Evolutionary conservation across 106 monocot genomes (phyloP).

Genomic region (Iris macrosiphon): DNA sequence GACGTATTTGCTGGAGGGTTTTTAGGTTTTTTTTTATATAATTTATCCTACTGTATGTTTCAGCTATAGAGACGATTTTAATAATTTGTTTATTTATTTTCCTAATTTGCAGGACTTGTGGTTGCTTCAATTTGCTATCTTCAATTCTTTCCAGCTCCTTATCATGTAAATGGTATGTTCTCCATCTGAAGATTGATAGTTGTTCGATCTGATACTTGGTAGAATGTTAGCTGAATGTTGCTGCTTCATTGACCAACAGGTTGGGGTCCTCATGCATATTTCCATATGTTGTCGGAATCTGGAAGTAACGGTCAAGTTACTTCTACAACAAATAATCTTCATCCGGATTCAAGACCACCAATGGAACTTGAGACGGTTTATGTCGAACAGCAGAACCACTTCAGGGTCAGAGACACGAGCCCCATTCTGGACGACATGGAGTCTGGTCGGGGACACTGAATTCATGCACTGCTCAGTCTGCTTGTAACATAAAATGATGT

Average conservation of each 20-base stretch:
- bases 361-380: constrained; percentile 13
- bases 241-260: constrained; percentile 9
- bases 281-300: constrained; percentile 18
- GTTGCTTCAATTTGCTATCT: constrained; percentile 48
- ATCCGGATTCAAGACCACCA: constrained; percentile 9
- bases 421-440: constrained; percentile 31
- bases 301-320: constrained; percentile 9
- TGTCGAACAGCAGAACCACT: constrained; percentile 2
- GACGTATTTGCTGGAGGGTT: constrained; percentile 58
- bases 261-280: constrained; percentile 41
- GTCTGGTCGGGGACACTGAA: constrained; percentile 18
- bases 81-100: background rate
- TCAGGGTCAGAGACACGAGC: constrained; percentile 14
- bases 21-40: constrained; percentile 28
- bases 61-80: background rate
- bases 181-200: background rate
- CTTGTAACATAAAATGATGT: too few species aligned
- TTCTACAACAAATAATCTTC: background rate
- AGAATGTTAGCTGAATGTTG: background rate
- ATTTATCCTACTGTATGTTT: background rate
- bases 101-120: constrained; percentile 24
- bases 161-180: constrained; percentile 30
- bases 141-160: constrained; percentile 45
- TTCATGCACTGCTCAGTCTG: background rate
- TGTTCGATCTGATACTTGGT: background rate